Conservation (phyloP, 805 yeast genomes). For the Cyberlindnera subsufficiens region DNA sequence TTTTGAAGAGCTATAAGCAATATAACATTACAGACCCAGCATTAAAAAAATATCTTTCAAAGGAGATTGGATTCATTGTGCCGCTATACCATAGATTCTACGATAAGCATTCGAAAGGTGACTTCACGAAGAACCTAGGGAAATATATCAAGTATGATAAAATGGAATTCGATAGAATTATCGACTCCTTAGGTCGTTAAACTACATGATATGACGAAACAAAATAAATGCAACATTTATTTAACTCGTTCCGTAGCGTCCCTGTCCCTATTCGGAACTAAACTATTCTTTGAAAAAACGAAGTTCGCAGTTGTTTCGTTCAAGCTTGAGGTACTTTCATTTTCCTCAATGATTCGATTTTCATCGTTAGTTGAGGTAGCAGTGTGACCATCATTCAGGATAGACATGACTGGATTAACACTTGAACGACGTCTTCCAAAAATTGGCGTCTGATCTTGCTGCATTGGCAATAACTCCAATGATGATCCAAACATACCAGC, state of each 20-base stretch:
- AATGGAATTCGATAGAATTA: conserved; percentile 34
- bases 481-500: no score
- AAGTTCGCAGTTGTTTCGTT: no score
- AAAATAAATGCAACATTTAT: no score
- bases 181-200: conserved; percentile 25
- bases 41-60: conserved; percentile 55
- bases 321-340: conserved; percentile 3
- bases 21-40: conserved; percentile 62
- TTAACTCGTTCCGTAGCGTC: no score
- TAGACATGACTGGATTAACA: conserved; percentile 8
- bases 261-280: no score
- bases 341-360: conserved; percentile 9
- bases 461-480: no score
- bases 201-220: no score
- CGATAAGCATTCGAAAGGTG: conserved; percentile 66
- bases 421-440: conserved; percentile 5
- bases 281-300: no score
- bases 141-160: conserved; percentile 67
- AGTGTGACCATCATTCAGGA: conserved; percentile 5
- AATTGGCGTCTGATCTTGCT: conserved; percentile 1
- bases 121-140: conserved; percentile 61
- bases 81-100: conserved; percentile 85
- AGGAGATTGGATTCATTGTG: conserved; percentile 68
- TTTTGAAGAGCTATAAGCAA: conserved; percentile 58
- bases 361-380: no score